phyloP scores from a whole-genome alignment of 2,329 filamentous ascomycete species.

The Penicillium corylophilum region DNA sequence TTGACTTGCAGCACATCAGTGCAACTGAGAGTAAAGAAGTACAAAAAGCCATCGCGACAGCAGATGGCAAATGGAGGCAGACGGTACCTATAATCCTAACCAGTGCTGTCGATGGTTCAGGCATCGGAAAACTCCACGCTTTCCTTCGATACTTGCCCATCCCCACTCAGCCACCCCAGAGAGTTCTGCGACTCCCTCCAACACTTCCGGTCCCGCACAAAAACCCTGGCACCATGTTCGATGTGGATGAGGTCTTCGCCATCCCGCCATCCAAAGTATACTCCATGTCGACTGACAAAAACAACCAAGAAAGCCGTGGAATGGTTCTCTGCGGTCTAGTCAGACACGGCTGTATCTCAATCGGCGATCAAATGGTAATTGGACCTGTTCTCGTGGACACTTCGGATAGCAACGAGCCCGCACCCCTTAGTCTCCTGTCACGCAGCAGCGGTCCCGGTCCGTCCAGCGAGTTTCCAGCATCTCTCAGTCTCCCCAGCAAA shows the following conservation, averaged over 20 bases:
- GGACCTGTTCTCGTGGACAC: conserved; percentile 65
- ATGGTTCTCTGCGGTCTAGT: conserved; percentile 83
- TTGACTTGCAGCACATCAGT: conserved; percentile 59
- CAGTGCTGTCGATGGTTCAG: conserved; percentile 79
- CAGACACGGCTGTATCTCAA: conserved; percentile 71
- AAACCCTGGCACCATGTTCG: conserved; percentile 68
- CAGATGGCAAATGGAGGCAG: conserved; percentile 40
- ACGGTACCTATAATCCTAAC: conserved; percentile 83
- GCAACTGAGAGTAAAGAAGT: conserved; percentile 59
- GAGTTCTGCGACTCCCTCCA: conserved; percentile 20
- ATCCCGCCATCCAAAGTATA: conserved; percentile 63
- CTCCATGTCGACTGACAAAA: conserved; percentile 39
- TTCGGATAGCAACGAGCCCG: conserved; percentile 50
- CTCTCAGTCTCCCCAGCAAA: conserved; percentile 36
- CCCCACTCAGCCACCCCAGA: conserved; percentile 45
- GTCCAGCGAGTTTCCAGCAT: conserved; percentile 36
- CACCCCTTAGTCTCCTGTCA: conserved; percentile 23
- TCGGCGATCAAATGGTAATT: conserved; percentile 75
- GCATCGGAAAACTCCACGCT: conserved; percentile 78
- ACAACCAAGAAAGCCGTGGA: conserved; percentile 52
- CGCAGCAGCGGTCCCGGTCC: conserved; percentile 32
- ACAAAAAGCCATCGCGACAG: conserved; percentile 51
- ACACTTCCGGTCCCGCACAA: conserved; percentile 32
- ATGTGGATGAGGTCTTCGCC: conserved; percentile 87
- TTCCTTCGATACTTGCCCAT: conserved; percentile 75